Percentiles rank a stretch among this genome's conserved stretches.
Conservation (phyloP, 768 basidiomycete genomes). For the Symmetrospora coprosmae region DNA sequence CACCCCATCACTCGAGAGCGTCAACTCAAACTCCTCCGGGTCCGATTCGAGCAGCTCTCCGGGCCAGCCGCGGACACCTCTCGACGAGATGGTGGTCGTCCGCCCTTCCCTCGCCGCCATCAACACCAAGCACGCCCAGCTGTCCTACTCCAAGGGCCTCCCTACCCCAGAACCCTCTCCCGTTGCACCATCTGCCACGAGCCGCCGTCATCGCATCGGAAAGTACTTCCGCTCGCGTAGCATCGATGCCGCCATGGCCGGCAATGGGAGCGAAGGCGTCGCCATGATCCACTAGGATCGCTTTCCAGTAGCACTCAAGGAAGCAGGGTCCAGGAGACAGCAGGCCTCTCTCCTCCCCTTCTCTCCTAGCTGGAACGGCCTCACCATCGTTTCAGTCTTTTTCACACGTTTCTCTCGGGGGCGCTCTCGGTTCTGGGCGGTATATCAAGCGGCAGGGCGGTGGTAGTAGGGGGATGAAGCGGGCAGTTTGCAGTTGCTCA, state of each 20-base stretch:
- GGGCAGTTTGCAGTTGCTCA: too few species aligned
- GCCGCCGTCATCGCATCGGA: slow-evolving; percentile 3
- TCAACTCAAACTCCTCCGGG: slow-evolving; percentile 17
- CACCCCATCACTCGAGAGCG: slow-evolving; percentile 22
- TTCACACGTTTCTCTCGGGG: too few species aligned
- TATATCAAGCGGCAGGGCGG: too few species aligned
- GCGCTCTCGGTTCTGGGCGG: too few species aligned
- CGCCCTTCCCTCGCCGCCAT: not conserved
- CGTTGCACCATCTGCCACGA: not conserved
- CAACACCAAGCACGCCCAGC: not conserved
- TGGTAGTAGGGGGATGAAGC: too few species aligned
- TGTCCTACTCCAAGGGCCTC: slow-evolving; percentile 9
- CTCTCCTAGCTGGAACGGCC: too few species aligned
- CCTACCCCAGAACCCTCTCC: slow-evolving; percentile 24
- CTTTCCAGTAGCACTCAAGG: too few species aligned
- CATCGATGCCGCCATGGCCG: slow-evolving; percentile 13
- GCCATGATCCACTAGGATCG: slow-evolving; percentile 20
- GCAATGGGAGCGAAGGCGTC: slow-evolving; percentile 18
- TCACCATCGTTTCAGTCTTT: too few species aligned
- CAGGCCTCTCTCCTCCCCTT: not conserved
- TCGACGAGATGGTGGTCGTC: slow-evolving; percentile 9
- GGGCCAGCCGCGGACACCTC: slow-evolving; percentile 8
- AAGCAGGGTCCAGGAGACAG: too few species aligned
- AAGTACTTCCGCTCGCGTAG: slow-evolving; percentile 19
- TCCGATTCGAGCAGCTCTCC: slow-evolving; percentile 23